These are phyloP conservation scores for Penicillium egyptiacum DNA, from an alignment of 495 filamentous ascomycete species.

Conservation along the genomic window DNA sequence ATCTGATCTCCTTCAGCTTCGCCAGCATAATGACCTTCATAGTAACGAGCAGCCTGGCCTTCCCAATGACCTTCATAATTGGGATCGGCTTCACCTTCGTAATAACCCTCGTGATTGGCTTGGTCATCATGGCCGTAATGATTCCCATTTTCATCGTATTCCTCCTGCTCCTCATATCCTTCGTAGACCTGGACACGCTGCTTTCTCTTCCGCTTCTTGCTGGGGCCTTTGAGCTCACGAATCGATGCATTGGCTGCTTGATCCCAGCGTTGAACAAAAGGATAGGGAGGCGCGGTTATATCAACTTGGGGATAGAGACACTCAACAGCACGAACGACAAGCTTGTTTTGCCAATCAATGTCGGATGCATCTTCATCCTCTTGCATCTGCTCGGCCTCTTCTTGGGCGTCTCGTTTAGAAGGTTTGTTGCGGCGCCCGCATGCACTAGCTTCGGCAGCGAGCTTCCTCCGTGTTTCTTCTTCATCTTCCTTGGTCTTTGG, in stretches of 20 bases:
- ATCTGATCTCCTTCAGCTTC: constrained; percentile 41
- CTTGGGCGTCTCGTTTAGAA: neutral
- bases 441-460: constrained; percentile 41
- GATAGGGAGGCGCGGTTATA: constrained; percentile 80
- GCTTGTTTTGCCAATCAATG: constrained; percentile 69
- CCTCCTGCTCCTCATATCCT: constrained; percentile 35
- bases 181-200: constrained; percentile 52
- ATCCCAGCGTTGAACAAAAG: constrained; percentile 89
- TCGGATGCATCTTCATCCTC: constrained; percentile 33
- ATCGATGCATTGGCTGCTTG: constrained; percentile 60
- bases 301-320: constrained; percentile 73
- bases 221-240: constrained; percentile 37
- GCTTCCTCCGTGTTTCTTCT: constrained; percentile 56
- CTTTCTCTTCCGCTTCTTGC: constrained; percentile 57
- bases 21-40: constrained; percentile 14
- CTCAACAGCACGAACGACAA: constrained; percentile 74
- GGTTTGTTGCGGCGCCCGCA: constrained; percentile 22
- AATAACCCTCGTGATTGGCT: constrained; percentile 28
- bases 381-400: constrained; percentile 22
- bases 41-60: constrained; percentile 4
- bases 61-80: constrained; percentile 29
- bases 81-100: constrained; percentile 26
- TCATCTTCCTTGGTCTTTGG: constrained; percentile 69
- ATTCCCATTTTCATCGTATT: constrained; percentile 20
- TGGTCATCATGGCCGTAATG: constrained; percentile 18